Evolutionary conservation across 163 green algal genomes (phyloP), one percentile per base, ranked within the genome.

Genomic region (Chlorella variabilis): DNA sequence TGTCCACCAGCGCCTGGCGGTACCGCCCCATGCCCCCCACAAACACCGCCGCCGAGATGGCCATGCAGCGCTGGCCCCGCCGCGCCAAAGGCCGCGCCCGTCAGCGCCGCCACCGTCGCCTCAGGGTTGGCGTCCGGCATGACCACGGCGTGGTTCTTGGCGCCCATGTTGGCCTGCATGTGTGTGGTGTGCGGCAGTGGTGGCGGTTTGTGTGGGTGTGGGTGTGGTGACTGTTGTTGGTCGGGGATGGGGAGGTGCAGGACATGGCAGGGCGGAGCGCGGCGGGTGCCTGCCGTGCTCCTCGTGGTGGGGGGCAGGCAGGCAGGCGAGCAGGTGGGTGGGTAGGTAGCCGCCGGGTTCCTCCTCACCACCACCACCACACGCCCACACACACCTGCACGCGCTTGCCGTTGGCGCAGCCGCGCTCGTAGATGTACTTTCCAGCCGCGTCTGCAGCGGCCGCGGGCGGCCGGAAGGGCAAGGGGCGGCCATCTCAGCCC

Each of bases 21-120:
- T 87, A 84, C 3, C 41, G 68, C n/a, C 88, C 89, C 59, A 96
- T 87, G 9, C 93, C 93, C 18, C 94, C 95, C 62, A 98, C 95
- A 91, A 98, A 96, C 34, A 99, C 93, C 0, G 91, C 95, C 2
- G 91, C 96, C 23, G 86, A 94, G 56, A 99, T 94, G 51, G 96
- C 96, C 96, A 99, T 99, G 88, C 96, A 99, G 41, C 96, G 89
- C 92, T 99, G 96, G n/a, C 21, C 96, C 96, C n/a, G 96, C 96
- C 2, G 96, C 95, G 21, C 96, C 96, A 89, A 98, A 98, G 4
- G 91, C 91, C 21, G 96, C 96, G 0, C 95, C 96, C 5, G 90
- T 86, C 38, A 99, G 84, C 3, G 95, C 95, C 54, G 92, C 91
- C 13, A 93, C 84, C 33, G 93, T 95, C 2, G 87, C 70, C 38